phyloP scores from a whole-genome alignment of 371 early-diverging fungal species.

The Apophysomyces elegans region DNA sequence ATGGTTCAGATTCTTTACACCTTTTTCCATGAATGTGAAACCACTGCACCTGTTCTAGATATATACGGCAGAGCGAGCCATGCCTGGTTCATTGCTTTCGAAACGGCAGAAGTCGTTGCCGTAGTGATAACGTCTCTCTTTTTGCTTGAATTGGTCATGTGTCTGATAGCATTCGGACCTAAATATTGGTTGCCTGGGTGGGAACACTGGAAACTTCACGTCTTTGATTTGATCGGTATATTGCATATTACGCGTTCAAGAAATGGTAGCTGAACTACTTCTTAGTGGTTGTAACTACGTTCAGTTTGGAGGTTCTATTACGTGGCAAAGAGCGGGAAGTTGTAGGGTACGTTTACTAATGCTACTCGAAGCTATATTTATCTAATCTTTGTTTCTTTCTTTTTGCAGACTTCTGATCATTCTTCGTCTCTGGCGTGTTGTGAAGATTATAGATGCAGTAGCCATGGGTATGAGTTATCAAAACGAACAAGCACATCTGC shows the following conservation, averaged over 20 bases:
- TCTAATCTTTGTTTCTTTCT: not conserved
- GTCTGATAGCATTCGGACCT: conserved; percentile 49
- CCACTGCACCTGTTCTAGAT: not conserved
- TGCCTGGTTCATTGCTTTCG: conserved; percentile 28
- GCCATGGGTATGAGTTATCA: conserved; percentile 37
- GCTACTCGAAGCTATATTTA: not conserved
- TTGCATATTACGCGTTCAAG: not conserved
- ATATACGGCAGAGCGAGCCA: conserved; percentile 5
- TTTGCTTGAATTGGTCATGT: conserved; percentile 38
- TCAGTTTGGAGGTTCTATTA: conserved; percentile 45
- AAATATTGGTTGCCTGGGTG: conserved; percentile 45
- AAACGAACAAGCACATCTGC: conserved; percentile 33
- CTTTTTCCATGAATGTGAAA: conserved; percentile 34
- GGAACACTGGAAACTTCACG: conserved; percentile 51
- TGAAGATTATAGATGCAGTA: conserved; percentile 51
- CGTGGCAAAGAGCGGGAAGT: conserved; percentile 56
- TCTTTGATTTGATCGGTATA: conserved; percentile 48
- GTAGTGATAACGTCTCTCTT: conserved; percentile 42
- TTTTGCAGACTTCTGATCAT: conserved; percentile 41
- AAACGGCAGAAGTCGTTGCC: conserved; percentile 37
- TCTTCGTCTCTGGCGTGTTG: conserved; percentile 55
- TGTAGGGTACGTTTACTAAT: conserved; percentile 36
- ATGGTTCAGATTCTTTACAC: conserved; percentile 35
- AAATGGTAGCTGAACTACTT: not conserved
- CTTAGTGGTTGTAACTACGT: conserved; percentile 45